These are phyloP conservation scores for Crucihimalaya himalaica DNA, from an alignment of 345 rosid genomes.

Conservation along the genomic window DNA sequence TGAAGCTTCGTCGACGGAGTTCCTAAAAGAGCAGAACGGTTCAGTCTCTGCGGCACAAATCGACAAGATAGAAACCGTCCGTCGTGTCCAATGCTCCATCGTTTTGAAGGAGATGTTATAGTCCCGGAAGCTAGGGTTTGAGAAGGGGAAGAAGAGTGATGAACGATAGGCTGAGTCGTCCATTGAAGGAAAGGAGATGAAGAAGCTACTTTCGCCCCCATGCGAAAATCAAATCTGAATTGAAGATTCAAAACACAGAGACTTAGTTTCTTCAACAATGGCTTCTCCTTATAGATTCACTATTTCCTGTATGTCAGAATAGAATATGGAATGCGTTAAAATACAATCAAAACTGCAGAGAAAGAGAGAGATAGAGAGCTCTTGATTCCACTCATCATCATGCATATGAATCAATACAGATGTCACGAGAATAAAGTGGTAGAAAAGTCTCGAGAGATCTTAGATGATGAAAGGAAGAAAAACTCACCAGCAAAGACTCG, in stretches of 20 bases:
- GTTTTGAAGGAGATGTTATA: slow-evolving; percentile 61
- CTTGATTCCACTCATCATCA: too few relatives aligned
- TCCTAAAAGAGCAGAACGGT: slow-evolving; percentile 54
- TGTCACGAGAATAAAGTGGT: too few relatives aligned
- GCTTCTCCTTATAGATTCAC: slow-evolving; percentile 4
- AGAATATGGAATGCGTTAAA: neutral
- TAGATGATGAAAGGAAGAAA: neutral
- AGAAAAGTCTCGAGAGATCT: too few relatives aligned
- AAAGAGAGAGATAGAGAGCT: neutral
- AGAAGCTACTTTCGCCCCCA: slow-evolving; percentile 70
- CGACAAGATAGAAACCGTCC: slow-evolving; percentile 40
- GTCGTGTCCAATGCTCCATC: slow-evolving; percentile 27
- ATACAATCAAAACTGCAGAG: neutral
- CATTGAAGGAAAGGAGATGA: slow-evolving; percentile 54
- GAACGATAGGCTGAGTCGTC: slow-evolving; percentile 55
- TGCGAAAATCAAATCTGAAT: slow-evolving; percentile 18
- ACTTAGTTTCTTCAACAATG: slow-evolving; percentile 12
- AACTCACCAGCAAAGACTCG: slow-evolving; percentile 32
- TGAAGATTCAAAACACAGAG: neutral
- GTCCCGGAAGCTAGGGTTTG: slow-evolving; percentile 62
- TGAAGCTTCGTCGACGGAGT: slow-evolving; percentile 41
- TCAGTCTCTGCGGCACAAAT: slow-evolving; percentile 41
- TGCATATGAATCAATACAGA: neutral
- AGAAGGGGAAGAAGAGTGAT: slow-evolving; percentile 52
- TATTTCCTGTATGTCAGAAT: slow-evolving; percentile 38